A percentile compares a stretch with the other conserved stretches of the same genome.
Conservation (phyloP, 805 yeast genomes). For the fission yeast (Schizosaccharomyces pombe) region DNA sequence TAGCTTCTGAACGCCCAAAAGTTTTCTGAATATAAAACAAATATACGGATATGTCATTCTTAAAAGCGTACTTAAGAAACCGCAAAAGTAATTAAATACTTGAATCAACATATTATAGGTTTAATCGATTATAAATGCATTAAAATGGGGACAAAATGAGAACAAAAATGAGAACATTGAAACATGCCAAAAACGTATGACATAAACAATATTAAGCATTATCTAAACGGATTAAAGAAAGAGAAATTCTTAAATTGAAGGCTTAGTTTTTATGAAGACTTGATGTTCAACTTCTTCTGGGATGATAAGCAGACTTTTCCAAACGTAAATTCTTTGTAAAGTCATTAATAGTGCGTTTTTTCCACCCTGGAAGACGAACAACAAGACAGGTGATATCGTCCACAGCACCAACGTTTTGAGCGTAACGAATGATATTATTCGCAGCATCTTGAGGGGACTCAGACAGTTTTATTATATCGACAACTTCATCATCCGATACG, state of each 20-base stretch:
- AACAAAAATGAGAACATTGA: too few relatives aligned
- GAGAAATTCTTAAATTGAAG: not conserved
- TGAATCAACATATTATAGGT: too few relatives aligned
- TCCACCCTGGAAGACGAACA: conserved; percentile 72
- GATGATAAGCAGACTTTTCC: not conserved
- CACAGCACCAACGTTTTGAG: conserved; percentile 70
- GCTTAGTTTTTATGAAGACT: not conserved
- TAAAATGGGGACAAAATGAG: too few relatives aligned
- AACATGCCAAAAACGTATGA: not conserved
- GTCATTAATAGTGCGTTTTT: conserved; percentile 47
- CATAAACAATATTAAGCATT: not conserved
- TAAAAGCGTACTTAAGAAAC: too few relatives aligned
- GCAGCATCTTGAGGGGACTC: conserved; percentile 63
- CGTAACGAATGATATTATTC: conserved; percentile 58
- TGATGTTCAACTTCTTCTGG: not conserved
- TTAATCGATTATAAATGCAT: too few relatives aligned
- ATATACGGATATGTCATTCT: too few relatives aligned
- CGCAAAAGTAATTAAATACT: too few relatives aligned
- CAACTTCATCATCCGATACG: conserved; percentile 72
- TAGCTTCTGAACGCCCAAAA: too few relatives aligned
- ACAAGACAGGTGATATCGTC: conserved; percentile 91
- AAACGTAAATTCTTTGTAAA: not conserved
- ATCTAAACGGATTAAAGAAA: not conserved
- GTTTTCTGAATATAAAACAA: too few relatives aligned
- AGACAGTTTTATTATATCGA: conserved; percentile 59